Base-by-base conservation (phyloP, 257 asterid genomes). In the Ballota nigra region DNA sequence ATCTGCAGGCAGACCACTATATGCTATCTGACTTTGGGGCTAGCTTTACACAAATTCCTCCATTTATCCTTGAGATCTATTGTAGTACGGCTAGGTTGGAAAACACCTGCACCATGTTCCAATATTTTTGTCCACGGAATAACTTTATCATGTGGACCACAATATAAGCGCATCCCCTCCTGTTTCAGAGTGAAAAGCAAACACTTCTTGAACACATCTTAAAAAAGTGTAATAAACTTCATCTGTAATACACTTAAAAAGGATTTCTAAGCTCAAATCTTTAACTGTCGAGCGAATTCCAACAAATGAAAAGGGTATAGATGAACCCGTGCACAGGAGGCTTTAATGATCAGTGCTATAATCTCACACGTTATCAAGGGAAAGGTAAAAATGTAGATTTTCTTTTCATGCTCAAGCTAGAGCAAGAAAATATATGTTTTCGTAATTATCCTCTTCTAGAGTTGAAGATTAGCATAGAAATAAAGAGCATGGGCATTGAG, bases 1-100 rank as follows among this genome's bases (percentile, higher is more conserved):
- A 40, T n/a, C n/a, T n/a, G n/a, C n/a, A 57, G 40, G 61, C 15
- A 71, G 2, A 65, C 45, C 70, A 66, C 31, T 34, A n/a, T n/a
- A n/a, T n/a, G 75, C 79, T 22, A 66, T 67, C 63, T 45, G 49
- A 68, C 12, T 69, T 28, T 58, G 52, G 81, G 51, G 69, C 67
- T 71, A 70, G 75, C 78, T 80, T 72, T 87, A 80, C 86, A 70
- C 49, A 88, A 72, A 67, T 83, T 84, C 75, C 91, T 87, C 96
- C 97, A 85, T 82, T 89, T 91, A 83, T 86, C 92, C 82, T 84
- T 87, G 56, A 91, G 97, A 81, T 89, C 92, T 1, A 24, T 40
- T 3, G 91, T 0, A 22, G 81, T 84, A 29, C 96, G 92, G 51
- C 86, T 82, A 75, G 67, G 76, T 36, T 63, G 71, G 75, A 91